Conservation (phyloP, 352 stramenopile genomes). For the Achlya hypogyna region DNA sequence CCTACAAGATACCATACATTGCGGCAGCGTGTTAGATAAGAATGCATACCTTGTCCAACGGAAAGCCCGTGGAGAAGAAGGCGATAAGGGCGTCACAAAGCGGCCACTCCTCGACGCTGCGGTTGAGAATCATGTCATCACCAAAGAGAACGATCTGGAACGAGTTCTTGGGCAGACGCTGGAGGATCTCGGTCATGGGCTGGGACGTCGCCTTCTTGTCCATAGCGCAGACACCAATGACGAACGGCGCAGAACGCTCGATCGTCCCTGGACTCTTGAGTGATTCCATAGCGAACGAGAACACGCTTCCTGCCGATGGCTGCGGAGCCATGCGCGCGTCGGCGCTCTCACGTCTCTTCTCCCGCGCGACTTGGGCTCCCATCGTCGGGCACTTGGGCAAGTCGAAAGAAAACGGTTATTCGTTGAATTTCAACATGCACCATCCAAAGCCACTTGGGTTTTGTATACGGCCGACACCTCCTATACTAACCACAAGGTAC, state of each 20-base stretch:
- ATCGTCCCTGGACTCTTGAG: background rate
- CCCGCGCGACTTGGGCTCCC: slow-evolving; percentile 17
- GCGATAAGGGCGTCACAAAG: slow-evolving; percentile 95
- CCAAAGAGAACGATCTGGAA: slow-evolving; percentile 98
- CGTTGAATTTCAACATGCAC: background rate
- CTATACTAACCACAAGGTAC: too few species aligned
- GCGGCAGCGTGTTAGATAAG: background rate
- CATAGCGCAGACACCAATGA: slow-evolving; percentile 96
- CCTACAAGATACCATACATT: slow-evolving; percentile 53
- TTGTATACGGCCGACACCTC: background rate
- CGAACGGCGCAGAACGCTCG: background rate
- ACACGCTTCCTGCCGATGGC: slow-evolving; percentile 5
- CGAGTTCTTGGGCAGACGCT: slow-evolving; percentile 68
- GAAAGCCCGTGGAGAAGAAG: slow-evolving; percentile 98
- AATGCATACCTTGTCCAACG: slow-evolving; percentile 87
- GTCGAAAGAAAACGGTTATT: background rate
- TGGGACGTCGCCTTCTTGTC: slow-evolving; percentile 95
- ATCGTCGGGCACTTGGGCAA: background rate
- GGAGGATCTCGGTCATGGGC: slow-evolving; percentile 95
- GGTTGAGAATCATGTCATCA: slow-evolving; percentile 93
- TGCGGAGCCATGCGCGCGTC: slow-evolving; percentile 4
- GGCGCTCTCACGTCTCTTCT: slow-evolving; percentile 10
- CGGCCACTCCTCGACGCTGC: slow-evolving; percentile 89
- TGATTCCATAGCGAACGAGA: background rate
- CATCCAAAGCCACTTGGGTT: background rate